Conservation (phyloP, 768 basidiomycete genomes). For the Tylopilus plumbeoviolaceoides region DNA sequence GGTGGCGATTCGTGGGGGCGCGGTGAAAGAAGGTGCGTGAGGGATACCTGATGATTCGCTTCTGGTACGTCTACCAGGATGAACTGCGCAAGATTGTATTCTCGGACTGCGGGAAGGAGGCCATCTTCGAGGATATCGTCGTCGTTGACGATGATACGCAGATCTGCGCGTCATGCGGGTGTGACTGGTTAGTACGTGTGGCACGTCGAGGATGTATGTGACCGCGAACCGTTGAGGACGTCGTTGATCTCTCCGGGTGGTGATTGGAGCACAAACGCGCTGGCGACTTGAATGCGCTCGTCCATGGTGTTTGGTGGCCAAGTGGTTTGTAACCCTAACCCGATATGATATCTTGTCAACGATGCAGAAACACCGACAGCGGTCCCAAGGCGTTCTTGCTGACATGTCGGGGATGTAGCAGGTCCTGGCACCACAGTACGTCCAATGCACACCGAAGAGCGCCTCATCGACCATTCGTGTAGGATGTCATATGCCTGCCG, state of each 20-base stretch:
- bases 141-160: slow-evolving; percentile 84
- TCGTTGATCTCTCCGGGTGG: slow-evolving; percentile 98
- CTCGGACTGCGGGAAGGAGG: slow-evolving; percentile 69
- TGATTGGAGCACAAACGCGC: slow-evolving; percentile 79
- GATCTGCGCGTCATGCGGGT: slow-evolving; percentile 48
- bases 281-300: slow-evolving; percentile 68
- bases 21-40: background rate
- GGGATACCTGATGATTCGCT: slow-evolving; percentile 64
- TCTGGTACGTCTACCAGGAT: slow-evolving; percentile 82
- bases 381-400: slow-evolving; percentile 31
- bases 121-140: slow-evolving; percentile 79
- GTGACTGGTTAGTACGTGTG: background rate
- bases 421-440: slow-evolving; percentile 34
- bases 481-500: slow-evolving; percentile 33
- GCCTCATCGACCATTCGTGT: background rate
- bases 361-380: slow-evolving; percentile 25
- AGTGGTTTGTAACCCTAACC: slow-evolving; percentile 23
- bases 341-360: slow-evolving; percentile 14
- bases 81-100: slow-evolving; percentile 89
- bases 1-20: background rate
- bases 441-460: background rate
- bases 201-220: background rate
- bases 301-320: slow-evolving; percentile 16
- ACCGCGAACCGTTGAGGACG: slow-evolving; percentile 73
- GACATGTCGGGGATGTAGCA: slow-evolving; percentile 31